Evolutionary conservation across 768 basidiomycete genomes (phyloP), one percentile per base, ranked within the genome.

Genomic region (Lentinula lateritia): DNA sequence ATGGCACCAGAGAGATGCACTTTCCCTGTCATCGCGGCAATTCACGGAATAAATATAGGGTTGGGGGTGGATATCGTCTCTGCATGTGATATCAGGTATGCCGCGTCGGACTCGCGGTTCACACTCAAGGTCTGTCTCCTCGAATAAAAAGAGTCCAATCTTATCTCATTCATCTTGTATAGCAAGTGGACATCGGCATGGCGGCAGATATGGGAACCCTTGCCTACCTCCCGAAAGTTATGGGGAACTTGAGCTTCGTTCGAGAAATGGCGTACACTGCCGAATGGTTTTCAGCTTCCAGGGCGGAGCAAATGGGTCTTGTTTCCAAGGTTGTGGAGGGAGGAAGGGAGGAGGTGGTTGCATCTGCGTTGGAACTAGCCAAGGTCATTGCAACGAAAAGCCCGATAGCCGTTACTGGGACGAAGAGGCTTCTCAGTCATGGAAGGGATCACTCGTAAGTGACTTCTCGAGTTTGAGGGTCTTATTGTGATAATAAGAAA

Each of bases 161-260:
- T n/a, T 18, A 39, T 15, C 38, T 20, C n/a, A n/a, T 52, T 18
- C 20, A 34, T 54, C 57, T 23, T 10, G 16, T 48, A 12, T 67
- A 93, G 91, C 92, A 95, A 79, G 87, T 93, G 2, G 90, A 94
- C 68, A 81, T 94, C 28, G 93, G 90, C 0, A 77, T 96, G 0
- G 93, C 94, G 2, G 88, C 94, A 0, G 94, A 95, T 69, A 86
- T 95, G 43, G 95, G 95, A 0, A 86, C 92, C 0, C 83, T 96
- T 6, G 90, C 93, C 1, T 85, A 87, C 55, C 76, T 95, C 6
- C 92, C 90, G 0, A 56, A 92, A 66, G 79, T 91, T 50, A 81
- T 83, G 0, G 91, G 86, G 0, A 94, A 93, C 72, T 79, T 83
- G 34, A 90, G 88, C 1, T 77, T 89, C 12, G 74, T 85, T 2